A percentile compares a stretch with the other conserved stretches of the same genome.
phyloP scores from a whole-genome alignment of 768 basidiomycete species.

The Gautieria morchelliformis region DNA sequence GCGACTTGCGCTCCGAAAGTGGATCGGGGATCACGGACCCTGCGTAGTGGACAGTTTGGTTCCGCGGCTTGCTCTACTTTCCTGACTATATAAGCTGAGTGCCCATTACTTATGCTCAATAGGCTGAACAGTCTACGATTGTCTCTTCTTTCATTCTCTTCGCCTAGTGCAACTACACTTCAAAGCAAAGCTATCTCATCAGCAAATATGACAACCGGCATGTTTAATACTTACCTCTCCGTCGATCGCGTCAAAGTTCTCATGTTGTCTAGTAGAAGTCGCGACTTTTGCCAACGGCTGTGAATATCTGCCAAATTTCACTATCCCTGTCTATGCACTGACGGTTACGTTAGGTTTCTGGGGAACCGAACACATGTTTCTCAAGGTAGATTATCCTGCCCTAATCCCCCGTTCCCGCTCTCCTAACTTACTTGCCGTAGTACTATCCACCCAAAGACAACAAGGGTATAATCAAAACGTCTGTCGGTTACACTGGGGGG shows the following conservation, averaged over 20 bases:
- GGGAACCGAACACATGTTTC: slow-evolving; percentile 80
- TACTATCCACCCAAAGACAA: slow-evolving; percentile 60
- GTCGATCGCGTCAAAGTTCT: background rate
- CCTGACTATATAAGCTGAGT: too few species aligned
- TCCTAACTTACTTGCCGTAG: slow-evolving; percentile 4
- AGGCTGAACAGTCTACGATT: slow-evolving; percentile 5
- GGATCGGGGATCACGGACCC: too few species aligned
- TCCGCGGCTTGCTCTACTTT: too few species aligned
- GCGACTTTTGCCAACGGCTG: slow-evolving; percentile 44
- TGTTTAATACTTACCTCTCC: background rate
- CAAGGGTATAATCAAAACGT: slow-evolving; percentile 65
- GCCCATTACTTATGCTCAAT: slow-evolving; percentile 5
- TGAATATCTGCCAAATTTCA: background rate
- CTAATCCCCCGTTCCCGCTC: background rate
- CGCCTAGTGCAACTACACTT: background rate
- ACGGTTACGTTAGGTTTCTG: slow-evolving; percentile 39
- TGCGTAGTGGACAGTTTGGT: too few species aligned
- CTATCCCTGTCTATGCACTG: background rate
- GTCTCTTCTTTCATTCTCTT: background rate
- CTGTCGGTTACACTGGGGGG: slow-evolving; percentile 78
- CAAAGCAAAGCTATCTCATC: slow-evolving; percentile 1
- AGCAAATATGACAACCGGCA: slow-evolving; percentile 5
- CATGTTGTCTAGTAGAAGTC: background rate
- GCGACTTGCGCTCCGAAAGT: too few species aligned
- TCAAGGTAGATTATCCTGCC: slow-evolving; percentile 29